Conservation (phyloP, 805 yeast genomes). For the Starmerella floris region DNA sequence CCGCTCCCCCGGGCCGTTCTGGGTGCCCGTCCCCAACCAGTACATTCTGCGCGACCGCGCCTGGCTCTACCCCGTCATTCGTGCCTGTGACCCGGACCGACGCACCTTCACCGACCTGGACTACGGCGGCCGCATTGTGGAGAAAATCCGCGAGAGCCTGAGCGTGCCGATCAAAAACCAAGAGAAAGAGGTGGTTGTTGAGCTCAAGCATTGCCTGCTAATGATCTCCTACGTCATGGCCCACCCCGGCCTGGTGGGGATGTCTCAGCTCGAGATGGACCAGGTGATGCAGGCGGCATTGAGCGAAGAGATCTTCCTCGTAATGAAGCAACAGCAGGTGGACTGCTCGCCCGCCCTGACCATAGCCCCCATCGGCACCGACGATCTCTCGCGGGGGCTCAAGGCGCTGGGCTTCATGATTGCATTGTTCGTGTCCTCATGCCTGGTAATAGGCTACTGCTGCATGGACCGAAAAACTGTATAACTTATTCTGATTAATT, state of each 20-base stretch:
- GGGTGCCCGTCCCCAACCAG: conserved; percentile 16
- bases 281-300: conserved; percentile 3
- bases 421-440: conserved; percentile 17
- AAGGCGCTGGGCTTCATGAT: conserved; percentile 13
- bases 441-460: conserved; percentile 17
- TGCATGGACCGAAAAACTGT: neutral
- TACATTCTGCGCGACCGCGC: conserved; percentile 13
- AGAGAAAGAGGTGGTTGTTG: conserved; percentile 5
- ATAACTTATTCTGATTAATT: neutral
- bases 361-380: neutral
- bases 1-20: neutral
- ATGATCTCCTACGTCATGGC: conserved; percentile 6
- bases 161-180: conserved; percentile 3
- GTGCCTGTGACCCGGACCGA: conserved; percentile 17
- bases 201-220: conserved; percentile 7
- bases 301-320: conserved; percentile 8
- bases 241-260: conserved; percentile 6
- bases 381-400: conserved; percentile 11
- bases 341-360: neutral
- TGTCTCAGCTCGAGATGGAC: conserved; percentile 5
- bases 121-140: conserved; percentile 7
- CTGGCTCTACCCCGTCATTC: conserved; percentile 16
- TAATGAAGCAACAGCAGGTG: neutral
- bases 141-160: conserved; percentile 7
- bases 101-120: conserved; percentile 7